phyloP scores from a whole-genome alignment of 2,329 filamentous ascomycete genomes.

The Colletotrichum incanum region DNA sequence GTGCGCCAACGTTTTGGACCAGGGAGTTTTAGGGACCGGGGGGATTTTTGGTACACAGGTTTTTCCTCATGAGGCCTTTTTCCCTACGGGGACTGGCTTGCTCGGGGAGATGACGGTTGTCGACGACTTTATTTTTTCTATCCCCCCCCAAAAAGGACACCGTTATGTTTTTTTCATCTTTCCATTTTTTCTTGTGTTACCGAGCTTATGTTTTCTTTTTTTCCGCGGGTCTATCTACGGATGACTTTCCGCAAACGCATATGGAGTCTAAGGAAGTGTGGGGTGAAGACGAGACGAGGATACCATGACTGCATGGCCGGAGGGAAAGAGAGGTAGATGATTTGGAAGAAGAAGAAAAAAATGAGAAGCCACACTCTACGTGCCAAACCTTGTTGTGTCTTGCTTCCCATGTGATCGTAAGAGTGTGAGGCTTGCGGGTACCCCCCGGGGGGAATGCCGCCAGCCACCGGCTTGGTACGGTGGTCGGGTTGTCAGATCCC shows the following conservation, averaged over 20 bases:
- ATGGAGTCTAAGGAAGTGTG: conserved; percentile 33
- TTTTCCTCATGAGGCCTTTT: conserved; percentile 24
- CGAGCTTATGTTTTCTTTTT: conserved; percentile 15
- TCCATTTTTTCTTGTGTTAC: conserved; percentile 9
- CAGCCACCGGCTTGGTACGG: neutral
- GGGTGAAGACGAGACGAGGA: conserved; percentile 28
- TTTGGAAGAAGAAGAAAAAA: conserved; percentile 18
- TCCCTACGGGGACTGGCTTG: conserved; percentile 10
- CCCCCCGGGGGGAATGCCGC: neutral
- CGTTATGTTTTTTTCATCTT: conserved; percentile 9
- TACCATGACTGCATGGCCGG: conserved; percentile 39
- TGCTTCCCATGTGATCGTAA: neutral
- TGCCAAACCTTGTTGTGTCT: conserved; percentile 7
- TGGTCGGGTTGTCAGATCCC: neutral
- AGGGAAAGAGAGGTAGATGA: conserved; percentile 30
- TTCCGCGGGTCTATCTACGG: conserved; percentile 34
- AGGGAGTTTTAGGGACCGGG: conserved; percentile 26
- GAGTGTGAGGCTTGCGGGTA: neutral
- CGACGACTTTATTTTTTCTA: neutral
- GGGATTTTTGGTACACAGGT: conserved; percentile 22
- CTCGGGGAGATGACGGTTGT: conserved; percentile 21
- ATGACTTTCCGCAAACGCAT: conserved; percentile 35
- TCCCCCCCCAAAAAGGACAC: conserved; percentile 18
- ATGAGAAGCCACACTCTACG: conserved; percentile 32
- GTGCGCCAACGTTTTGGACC: conserved; percentile 18